Percentiles rank a stretch among this genome's conserved stretches.
Conservation (phyloP, 495 filamentous ascomycete genomes). For the Penicillium samsonianum region DNA sequence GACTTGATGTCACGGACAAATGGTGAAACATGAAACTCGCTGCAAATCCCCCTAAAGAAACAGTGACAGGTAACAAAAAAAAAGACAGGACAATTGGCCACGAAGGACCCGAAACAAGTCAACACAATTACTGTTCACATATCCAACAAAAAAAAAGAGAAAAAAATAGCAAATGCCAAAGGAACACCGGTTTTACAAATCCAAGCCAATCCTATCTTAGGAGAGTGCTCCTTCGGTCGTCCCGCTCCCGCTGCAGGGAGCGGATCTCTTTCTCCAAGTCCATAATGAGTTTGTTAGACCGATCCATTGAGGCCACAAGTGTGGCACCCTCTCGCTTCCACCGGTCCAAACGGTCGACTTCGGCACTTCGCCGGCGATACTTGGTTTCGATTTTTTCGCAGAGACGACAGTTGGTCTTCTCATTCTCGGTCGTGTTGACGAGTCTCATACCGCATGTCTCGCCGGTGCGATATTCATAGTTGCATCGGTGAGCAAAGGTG, state of each 20-base stretch:
- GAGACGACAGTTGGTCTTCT: constrained; percentile 65
- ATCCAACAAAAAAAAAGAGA: not conserved
- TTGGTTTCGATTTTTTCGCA: constrained; percentile 95
- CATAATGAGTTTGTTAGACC: constrained; percentile 62
- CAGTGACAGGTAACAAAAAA: constrained; percentile 24
- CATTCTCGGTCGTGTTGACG: constrained; percentile 67
- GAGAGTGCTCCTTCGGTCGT: constrained; percentile 39
- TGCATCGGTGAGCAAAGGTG: constrained; percentile 90
- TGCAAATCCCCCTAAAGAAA: constrained; percentile 22
- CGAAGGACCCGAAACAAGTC: constrained; percentile 24
- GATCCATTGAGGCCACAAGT: constrained; percentile 79
- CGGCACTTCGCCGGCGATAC: constrained; percentile 69
- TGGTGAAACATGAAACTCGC: constrained; percentile 40
- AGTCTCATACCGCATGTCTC: constrained; percentile 98
- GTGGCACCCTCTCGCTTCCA: constrained; percentile 74
- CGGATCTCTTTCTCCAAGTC: constrained; percentile 65
- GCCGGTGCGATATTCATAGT: constrained; percentile 93
- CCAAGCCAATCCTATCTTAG: constrained; percentile 24
- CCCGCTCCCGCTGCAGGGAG: constrained; percentile 45
- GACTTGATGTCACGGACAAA: constrained; percentile 35
- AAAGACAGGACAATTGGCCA: constrained; percentile 18
- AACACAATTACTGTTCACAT: constrained; percentile 21
- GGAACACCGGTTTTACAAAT: constrained; percentile 15
- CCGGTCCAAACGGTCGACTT: constrained; percentile 74
- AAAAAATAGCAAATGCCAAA: not conserved